phyloP scores from a whole-genome alignment of 495 filamentous ascomycete genomes.

The Mytilinidion resinicola region DNA sequence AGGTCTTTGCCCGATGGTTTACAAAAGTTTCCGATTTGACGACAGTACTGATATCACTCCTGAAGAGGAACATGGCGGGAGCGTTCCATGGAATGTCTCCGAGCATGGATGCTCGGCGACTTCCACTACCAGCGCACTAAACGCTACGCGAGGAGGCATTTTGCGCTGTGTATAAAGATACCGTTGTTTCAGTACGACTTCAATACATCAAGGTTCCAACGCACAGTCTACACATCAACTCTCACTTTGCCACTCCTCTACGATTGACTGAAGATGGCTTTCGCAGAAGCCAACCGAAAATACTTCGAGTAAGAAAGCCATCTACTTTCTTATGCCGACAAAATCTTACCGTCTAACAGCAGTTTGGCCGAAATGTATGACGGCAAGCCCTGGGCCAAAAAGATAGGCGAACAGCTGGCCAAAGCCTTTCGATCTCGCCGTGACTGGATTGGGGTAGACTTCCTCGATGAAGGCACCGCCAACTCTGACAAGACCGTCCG shows the following conservation, averaged over 20 bases:
- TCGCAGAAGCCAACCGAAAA: constrained; percentile 48
- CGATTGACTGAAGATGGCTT: constrained; percentile 15
- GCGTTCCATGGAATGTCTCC: background rate
- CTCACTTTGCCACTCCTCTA: too few species aligned
- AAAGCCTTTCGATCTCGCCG: constrained; percentile 47
- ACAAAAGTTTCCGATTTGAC: too few species aligned
- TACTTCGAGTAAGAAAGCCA: constrained; percentile 46
- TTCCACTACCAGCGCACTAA: background rate
- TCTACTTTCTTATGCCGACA: background rate
- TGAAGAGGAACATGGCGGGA: background rate
- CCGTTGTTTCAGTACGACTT: background rate
- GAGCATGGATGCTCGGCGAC: background rate
- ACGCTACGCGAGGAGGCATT: too few species aligned
- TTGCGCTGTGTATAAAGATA: too few species aligned
- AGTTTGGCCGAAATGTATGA: constrained; percentile 43
- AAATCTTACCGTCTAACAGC: constrained; percentile 33
- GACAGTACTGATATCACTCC: too few species aligned
- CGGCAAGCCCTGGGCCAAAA: constrained; percentile 38
- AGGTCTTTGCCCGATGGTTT: too few species aligned
- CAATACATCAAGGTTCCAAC: background rate
- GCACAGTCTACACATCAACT: background rate
- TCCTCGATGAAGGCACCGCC: constrained; percentile 35
- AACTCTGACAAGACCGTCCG: constrained; percentile 40
- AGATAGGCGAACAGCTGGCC: constrained; percentile 33
- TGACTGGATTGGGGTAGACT: constrained; percentile 58